Evolutionary conservation across 495 filamentous ascomycete species (phyloP).

Genomic region (Neurospora tetraspora): DNA sequence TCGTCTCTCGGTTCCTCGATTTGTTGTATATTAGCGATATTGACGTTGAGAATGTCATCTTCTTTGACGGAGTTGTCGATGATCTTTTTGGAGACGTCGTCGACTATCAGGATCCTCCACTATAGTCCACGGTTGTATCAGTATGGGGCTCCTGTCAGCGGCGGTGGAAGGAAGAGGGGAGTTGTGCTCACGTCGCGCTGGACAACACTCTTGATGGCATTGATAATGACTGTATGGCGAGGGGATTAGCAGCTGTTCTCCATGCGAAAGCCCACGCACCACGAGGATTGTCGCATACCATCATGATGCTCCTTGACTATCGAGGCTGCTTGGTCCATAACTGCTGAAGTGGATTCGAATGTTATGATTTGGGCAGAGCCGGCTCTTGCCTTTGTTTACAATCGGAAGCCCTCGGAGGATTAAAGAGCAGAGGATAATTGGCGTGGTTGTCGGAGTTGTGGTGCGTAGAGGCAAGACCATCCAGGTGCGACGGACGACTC

Average conservation of each 20-base stretch:
- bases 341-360: neutral
- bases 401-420: neutral
- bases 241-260: neutral
- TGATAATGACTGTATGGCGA: slow-evolving; percentile 28
- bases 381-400: slow-evolving; percentile 2
- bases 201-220: slow-evolving; percentile 44
- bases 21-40: slow-evolving; percentile 86
- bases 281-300: slow-evolving; percentile 10
- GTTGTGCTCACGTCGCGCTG: slow-evolving; percentile 39
- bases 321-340: slow-evolving; percentile 24
- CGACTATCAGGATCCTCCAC: slow-evolving; percentile 95
- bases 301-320: slow-evolving; percentile 28
- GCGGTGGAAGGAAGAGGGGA: slow-evolving; percentile 2
- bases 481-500: neutral
- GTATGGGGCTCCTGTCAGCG: neutral
- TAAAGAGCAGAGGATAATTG: neutral
- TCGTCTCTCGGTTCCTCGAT: slow-evolving; percentile 73
- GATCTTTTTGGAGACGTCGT: slow-evolving; percentile 67
- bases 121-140: slow-evolving; percentile 25
- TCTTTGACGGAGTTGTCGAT: slow-evolving; percentile 82
- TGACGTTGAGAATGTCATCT: slow-evolving; percentile 90
- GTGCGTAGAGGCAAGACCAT: neutral
- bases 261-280: neutral
- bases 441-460: neutral
- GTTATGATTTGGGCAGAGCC: slow-evolving; percentile 4